phyloP scores from a whole-genome alignment of 768 basidiomycete genomes.

The Hortiboletus flavorubellus region DNA sequence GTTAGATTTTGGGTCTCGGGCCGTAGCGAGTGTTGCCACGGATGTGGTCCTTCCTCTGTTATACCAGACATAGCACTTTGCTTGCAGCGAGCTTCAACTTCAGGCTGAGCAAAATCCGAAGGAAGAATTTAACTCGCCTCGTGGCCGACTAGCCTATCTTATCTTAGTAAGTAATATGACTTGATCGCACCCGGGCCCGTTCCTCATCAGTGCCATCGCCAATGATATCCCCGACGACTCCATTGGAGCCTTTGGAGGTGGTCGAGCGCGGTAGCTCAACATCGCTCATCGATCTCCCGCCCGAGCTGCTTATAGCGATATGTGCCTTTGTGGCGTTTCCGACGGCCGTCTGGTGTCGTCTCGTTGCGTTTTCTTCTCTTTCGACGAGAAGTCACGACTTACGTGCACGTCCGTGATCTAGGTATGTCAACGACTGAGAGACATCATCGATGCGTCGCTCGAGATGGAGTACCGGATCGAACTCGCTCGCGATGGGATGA shows the following conservation, averaged over 20 bases:
- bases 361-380: slow-evolving; percentile 1
- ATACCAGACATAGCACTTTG: no score
- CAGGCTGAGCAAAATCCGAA: no score
- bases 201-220: no score
- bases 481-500: slow-evolving; percentile 38
- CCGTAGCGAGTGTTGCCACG: no score
- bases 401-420: background rate
- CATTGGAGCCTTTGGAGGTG: background rate
- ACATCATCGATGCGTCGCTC: slow-evolving; percentile 23
- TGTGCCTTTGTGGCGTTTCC: slow-evolving; percentile 9
- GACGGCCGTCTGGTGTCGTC: slow-evolving; percentile 10
- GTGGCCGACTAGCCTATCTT: no score
- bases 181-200: no score
- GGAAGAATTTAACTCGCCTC: no score
- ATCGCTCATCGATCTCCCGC: slow-evolving; percentile 13
- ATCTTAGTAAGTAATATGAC: no score
- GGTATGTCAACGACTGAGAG: slow-evolving; percentile 22
- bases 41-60: no score
- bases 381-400: background rate
- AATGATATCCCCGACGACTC: background rate
- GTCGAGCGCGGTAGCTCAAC: background rate
- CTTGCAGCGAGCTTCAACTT: no score
- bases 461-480: slow-evolving; percentile 40
- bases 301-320: slow-evolving; percentile 12
- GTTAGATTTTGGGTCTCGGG: no score